These are phyloP conservation scores for Coriolopsis trogii DNA, from an alignment of 1,284 basidiomycete genomes.

Conservation along the genomic window DNA sequence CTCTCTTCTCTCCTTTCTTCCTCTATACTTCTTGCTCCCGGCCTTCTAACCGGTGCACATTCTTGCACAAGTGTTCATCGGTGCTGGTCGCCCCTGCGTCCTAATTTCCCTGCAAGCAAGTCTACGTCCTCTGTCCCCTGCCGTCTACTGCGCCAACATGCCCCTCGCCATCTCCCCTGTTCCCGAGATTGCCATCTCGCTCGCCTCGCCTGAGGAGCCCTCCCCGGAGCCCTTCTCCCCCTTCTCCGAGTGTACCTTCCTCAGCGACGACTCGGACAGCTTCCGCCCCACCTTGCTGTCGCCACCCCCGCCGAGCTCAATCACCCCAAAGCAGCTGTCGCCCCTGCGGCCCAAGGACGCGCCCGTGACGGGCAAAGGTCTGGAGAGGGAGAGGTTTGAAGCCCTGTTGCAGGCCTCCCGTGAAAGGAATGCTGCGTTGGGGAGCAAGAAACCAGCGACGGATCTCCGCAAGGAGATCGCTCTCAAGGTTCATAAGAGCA, in stretches of 20 bases:
- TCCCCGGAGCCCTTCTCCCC: constrained; percentile 62
- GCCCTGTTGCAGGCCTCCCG: constrained; percentile 59
- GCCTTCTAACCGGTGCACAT: constrained; percentile 30
- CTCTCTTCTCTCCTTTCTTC: constrained; percentile 20
- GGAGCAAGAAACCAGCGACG: constrained; percentile 49
- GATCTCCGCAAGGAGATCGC: constrained; percentile 77
- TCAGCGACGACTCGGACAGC: constrained; percentile 44
- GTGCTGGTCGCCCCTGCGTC: constrained; percentile 51
- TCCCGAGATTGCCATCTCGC: constrained; percentile 70
- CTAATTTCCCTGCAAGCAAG: constrained; percentile 19
- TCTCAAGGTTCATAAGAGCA: constrained; percentile 70
- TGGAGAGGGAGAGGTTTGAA: constrained; percentile 65
- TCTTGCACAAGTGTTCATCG: constrained; percentile 32
- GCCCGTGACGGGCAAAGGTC: constrained; percentile 48
- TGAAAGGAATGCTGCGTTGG: constrained; percentile 50
- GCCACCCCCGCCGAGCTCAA: constrained; percentile 51
- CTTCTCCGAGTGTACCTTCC: constrained; percentile 50
- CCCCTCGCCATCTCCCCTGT: constrained; percentile 47
- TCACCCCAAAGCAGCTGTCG: constrained; percentile 48
- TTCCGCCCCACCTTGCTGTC: constrained; percentile 61
- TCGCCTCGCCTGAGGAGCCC: constrained; percentile 56
- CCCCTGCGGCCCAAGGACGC: constrained; percentile 51
- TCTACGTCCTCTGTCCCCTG: constrained; percentile 21
- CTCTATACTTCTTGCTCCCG: constrained; percentile 26
- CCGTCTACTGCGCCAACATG: constrained; percentile 39